Base-by-base conservation (phyloP, 768 basidiomycete genomes). In the Hygrophorus pudorinus region DNA sequence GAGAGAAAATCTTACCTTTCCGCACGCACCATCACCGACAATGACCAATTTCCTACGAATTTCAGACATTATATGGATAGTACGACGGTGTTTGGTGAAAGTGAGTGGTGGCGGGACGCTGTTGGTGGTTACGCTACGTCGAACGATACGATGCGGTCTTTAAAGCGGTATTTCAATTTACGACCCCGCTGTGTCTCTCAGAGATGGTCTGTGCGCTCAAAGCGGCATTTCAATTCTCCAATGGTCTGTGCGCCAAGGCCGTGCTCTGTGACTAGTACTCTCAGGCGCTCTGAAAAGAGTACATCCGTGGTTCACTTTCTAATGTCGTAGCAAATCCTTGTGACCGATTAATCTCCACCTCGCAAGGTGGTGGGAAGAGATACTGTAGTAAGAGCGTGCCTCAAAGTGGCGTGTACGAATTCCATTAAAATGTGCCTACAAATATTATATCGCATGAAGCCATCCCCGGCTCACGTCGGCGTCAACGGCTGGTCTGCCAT, bases 1-100 rank as follows among this genome's bases (percentile, higher is more conserved):
- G n/a, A 47, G 35, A 13, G 45, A 29, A 27, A 42, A 43, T 53
- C 56, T 40, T 31, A 86, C 86, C 85, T 92, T 91, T 70, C 89
- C 90, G 57, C 89, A 93, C 67, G 89, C 90, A 78, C 92, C 92
- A 72, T 94, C 92, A 65, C 93, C 93, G 54, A 98, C 93, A 65
- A 97, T 96, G 65, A 98, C 93, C 56, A 98, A 83, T 70, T 98
- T 98, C 68, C 92, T 85, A 70, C 93, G 80, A 67, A 97, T 94
- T 74, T 96, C 93, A 62, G 91, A 83, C 92, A 97, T 97, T 65
- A 58, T 56, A 50, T 31, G 32, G 20, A 24, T 31, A 41, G 29
- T 41, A 37, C 41, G 16, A 33, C 14, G 38, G 40, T 13, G 34
- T 32, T 32, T 21, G 24, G 41, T 45, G 30, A 20, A 35, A 34